These are phyloP conservation scores for Termitomyces sp. DNA, from an alignment of 768 basidiomycete species.

Conservation along the genomic window DNA sequence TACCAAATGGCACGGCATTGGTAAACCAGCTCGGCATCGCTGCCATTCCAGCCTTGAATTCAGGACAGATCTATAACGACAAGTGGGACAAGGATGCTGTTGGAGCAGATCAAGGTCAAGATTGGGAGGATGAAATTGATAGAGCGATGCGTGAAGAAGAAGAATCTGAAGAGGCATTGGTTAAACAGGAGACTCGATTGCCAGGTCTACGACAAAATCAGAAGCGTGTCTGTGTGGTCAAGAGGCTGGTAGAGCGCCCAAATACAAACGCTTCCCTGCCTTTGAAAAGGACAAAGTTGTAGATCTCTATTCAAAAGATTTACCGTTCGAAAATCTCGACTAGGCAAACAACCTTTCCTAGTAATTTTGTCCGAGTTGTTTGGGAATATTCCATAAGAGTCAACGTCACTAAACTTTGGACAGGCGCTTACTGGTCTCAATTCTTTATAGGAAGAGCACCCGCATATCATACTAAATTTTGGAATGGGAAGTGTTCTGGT, in stretches of 20 bases:
- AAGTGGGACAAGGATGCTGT: constrained; percentile 69
- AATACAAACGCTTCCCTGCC: constrained; percentile 83
- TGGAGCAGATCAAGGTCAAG: constrained; percentile 74
- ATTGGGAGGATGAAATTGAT: constrained; percentile 88
- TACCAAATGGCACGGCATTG: constrained; percentile 57
- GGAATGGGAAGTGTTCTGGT: constrained; percentile 98
- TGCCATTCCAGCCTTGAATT: constrained; percentile 56
- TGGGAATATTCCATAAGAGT: constrained; percentile 86
- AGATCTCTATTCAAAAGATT: constrained; percentile 85
- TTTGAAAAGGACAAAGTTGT: constrained; percentile 72
- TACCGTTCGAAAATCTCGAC: constrained; percentile 67
- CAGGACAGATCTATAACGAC: constrained; percentile 73
- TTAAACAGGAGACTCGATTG: constrained; percentile 59
- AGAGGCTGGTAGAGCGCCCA: constrained; percentile 70
- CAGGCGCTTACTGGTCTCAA: constrained; percentile 2
- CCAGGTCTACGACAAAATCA: constrained; percentile 48
- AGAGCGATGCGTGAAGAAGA: constrained; percentile 64
- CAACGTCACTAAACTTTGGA: constrained; percentile 16
- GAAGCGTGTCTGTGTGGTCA: constrained; percentile 57
- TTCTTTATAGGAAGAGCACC: constrained; percentile 82
- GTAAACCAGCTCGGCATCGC: constrained; percentile 72
- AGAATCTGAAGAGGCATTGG: constrained; percentile 40
- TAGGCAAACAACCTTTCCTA: constrained; percentile 68
- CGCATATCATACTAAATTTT: constrained; percentile 91
- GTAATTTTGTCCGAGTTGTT: constrained; percentile 86